These are phyloP conservation scores for Alternaria panax DNA, from an alignment of 2,329 filamentous ascomycete species.

Conservation along the genomic window DNA sequence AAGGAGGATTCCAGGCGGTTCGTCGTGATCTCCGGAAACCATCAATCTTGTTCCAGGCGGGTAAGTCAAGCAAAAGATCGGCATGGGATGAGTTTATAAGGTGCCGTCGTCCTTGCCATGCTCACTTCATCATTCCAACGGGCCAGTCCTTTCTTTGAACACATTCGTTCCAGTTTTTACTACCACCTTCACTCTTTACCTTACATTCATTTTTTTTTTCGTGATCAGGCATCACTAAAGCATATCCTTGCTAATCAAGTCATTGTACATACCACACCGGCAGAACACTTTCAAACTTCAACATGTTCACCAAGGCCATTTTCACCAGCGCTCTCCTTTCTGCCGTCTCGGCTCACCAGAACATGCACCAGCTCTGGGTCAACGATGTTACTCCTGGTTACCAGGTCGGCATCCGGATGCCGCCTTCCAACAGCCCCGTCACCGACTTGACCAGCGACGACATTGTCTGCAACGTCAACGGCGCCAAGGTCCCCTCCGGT, in stretches of 20 bases:
- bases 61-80: constrained; percentile 26
- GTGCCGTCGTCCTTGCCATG: background rate
- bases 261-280: constrained; percentile 17
- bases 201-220: constrained; percentile 27
- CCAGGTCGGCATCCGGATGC: constrained; percentile 47
- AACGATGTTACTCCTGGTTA: constrained; percentile 40
- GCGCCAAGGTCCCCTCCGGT: constrained; percentile 36
- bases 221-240: constrained; percentile 35
- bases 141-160: constrained; percentile 32
- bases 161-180: constrained; percentile 24
- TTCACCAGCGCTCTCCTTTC: constrained; percentile 35
- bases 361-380: constrained; percentile 43
- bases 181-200: constrained; percentile 21
- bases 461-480: constrained; percentile 47
- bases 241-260: constrained; percentile 4
- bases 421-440: constrained; percentile 44
- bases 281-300: constrained; percentile 18
- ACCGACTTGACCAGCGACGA: constrained; percentile 41
- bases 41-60: constrained; percentile 18
- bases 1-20: constrained; percentile 27
- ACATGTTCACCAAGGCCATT: constrained; percentile 44
- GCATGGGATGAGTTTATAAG: constrained; percentile 11
- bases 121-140: constrained; percentile 24
- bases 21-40: constrained; percentile 24
- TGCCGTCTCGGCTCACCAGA: constrained; percentile 43